These are phyloP conservation scores for Tricholoma terreum DNA, from an alignment of 768 basidiomycete genomes.

Conservation along the genomic window DNA sequence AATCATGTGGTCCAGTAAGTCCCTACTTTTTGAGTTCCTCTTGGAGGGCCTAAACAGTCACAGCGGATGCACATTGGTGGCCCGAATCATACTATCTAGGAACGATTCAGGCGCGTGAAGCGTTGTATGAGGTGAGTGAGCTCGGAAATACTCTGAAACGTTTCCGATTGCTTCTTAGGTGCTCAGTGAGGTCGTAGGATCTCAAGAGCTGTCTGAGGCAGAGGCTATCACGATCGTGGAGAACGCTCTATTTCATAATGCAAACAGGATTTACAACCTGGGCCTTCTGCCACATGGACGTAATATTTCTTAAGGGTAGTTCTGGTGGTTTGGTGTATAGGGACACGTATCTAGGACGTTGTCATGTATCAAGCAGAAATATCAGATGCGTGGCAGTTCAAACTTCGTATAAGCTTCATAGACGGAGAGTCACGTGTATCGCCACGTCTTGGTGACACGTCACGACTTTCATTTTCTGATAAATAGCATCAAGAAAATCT, in stretches of 20 bases:
- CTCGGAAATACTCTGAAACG: background rate
- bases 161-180: conserved; percentile 39
- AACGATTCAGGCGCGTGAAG: conserved; percentile 58
- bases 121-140: conserved; percentile 50
- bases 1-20: conserved; percentile 76
- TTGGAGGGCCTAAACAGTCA: background rate
- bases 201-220: conserved; percentile 48
- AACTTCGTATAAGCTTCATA: too few species aligned
- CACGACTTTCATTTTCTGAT: conserved; percentile 23
- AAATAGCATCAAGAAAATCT: conserved; percentile 27
- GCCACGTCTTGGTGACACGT: conserved; percentile 44
- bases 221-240: conserved; percentile 54
- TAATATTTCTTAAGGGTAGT: too few species aligned
- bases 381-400: conserved; percentile 5
- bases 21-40: background rate
- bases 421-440: conserved; percentile 28
- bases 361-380: too few species aligned
- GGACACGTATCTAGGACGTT: too few species aligned
- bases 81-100: conserved; percentile 76
- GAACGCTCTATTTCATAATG: conserved; percentile 62
- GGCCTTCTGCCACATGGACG: conserved; percentile 30
- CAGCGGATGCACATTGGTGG: conserved; percentile 71
- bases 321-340: too few species aligned
- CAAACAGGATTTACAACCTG: conserved; percentile 62
- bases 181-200: conserved; percentile 45